Conservation (phyloP, 805 yeast species). For the Tetrapisispora namnaoensis region DNA sequence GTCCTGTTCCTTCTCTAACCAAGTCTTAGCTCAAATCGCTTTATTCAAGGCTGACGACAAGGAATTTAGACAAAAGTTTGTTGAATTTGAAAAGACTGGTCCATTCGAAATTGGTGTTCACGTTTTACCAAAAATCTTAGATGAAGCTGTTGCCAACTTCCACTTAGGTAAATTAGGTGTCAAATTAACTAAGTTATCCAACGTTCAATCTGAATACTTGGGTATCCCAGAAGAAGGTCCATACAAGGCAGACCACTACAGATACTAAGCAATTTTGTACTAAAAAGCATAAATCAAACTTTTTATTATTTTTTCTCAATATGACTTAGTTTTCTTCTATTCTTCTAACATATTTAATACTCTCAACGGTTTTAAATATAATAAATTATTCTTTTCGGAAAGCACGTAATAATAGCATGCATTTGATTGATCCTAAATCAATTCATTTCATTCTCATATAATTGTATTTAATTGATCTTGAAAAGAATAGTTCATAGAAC, state of each 20-base stretch:
- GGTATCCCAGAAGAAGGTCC: slow-evolving; percentile 91
- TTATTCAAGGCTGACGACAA: slow-evolving; percentile 80
- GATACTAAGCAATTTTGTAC: slow-evolving; percentile 50
- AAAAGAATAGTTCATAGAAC: background rate
- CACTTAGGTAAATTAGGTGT: slow-evolving; percentile 94
- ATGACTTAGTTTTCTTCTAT: background rate
- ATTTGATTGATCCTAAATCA: slow-evolving; percentile 1
- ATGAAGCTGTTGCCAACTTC: slow-evolving; percentile 95
- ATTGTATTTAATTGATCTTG: background rate
- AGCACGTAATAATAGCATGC: slow-evolving; percentile 1
- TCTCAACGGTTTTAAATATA: slow-evolving; percentile 3
- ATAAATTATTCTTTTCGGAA: background rate
- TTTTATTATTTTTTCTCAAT: background rate
- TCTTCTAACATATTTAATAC: background rate
- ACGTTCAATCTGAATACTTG: slow-evolving; percentile 86
- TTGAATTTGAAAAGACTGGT: slow-evolving; percentile 88
- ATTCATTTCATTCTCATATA: slow-evolving; percentile 3
- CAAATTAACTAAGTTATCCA: slow-evolving; percentile 63
- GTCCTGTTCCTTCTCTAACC: slow-evolving; percentile 99
- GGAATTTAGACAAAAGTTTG: slow-evolving; percentile 65
- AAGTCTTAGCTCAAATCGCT: slow-evolving; percentile 97
- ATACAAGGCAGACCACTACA: slow-evolving; percentile 94
- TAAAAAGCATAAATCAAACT: background rate
- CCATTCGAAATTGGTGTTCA: slow-evolving; percentile 88
- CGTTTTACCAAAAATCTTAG: slow-evolving; percentile 93